Evolutionary conservation across 176 grass and related monocot species (phyloP), one percentile per base, ranked within the genome.

Genomic region (Oryza officinalis): DNA sequence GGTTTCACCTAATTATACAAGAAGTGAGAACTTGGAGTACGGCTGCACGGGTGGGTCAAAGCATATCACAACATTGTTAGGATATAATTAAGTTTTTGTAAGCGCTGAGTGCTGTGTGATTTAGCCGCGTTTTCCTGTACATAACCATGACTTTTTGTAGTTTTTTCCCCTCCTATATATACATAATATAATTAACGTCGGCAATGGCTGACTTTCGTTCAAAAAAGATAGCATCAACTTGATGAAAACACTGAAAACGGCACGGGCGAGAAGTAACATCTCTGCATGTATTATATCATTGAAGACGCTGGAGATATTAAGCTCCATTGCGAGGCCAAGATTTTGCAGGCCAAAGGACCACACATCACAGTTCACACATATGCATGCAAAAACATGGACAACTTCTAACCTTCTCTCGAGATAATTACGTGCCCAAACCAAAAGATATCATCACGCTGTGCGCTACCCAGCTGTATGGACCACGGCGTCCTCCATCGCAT

Each of bases 381-480:
- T 27, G 40, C 35, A 35, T 35, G 38, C 18, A 50, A 71, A 20
- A 13, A 5, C 13, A 23, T 26, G 41, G 60, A 27, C 71, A 52
- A 20, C 20, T 35, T 72, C 27, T 38, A 50, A 66, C 60, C 49
- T 61, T 26, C 26, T 23, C 13, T 30, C 27, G 0, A 74, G 59
- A 83, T 63, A n/a, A 9, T 30, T 5, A 54, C 50, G 18, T 54
- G 50, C 50, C 50, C 50, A 54, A 49, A 40, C 38, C 38, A 49
- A 22, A 13, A 52, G 15, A 54, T 54, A 8, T 54, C 18, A 54
- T 20, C 50, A 20, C 44, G 44, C 44, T 46, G 12, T 52, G 47
- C 47, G 15, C 47, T 52, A 52, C 47, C 47, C 46, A 54, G 18
- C 15, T 74, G 40, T 65, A 38, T 78, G 74, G 74, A 78, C 74